A percentile compares a stretch with the other conserved stretches of the same genome.
phyloP scores from a whole-genome alignment of 2,329 filamentous ascomycete genomes.

The Pochonia chlamydosporia region DNA sequence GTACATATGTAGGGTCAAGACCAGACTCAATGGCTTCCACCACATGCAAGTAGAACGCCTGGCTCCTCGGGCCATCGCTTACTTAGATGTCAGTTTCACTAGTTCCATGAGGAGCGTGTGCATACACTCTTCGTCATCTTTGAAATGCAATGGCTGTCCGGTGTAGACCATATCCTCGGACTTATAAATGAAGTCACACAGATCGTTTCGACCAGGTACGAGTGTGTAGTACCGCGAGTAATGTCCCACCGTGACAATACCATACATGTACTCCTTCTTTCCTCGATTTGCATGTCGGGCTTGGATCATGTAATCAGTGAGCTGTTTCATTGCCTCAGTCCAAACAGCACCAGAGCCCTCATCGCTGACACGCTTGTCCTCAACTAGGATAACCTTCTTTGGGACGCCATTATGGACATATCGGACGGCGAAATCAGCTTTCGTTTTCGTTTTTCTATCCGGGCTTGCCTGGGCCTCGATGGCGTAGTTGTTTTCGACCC shows the following conservation, averaged over 20 bases:
- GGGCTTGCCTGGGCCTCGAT: not conserved
- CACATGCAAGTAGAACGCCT: too few species aligned
- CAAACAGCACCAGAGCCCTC: not conserved
- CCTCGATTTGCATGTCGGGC: not conserved
- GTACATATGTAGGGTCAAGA: too few species aligned
- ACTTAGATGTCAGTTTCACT: not conserved
- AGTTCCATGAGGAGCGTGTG: constrained; percentile 1
- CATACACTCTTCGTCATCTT: constrained; percentile 2
- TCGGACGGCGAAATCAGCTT: not conserved
- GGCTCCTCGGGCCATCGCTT: too few species aligned
- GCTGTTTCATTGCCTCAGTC: not conserved
- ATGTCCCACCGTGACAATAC: constrained; percentile 2
- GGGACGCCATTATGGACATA: not conserved
- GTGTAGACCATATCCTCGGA: not conserved
- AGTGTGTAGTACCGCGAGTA: constrained; percentile 3
- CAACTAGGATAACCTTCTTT: constrained; percentile 1
- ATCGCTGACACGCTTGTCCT: not conserved
- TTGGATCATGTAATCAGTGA: not conserved
- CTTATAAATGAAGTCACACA: not conserved
- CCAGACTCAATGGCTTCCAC: too few species aligned
- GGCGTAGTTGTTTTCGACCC: not conserved
- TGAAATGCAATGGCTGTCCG: not conserved
- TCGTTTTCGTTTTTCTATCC: not conserved
- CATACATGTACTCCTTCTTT: not conserved
- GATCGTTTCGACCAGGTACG: not conserved